These are phyloP conservation scores for Ganoderma resinaceum DNA, from an alignment of 1,284 basidiomycete species.

Conservation along the genomic window DNA sequence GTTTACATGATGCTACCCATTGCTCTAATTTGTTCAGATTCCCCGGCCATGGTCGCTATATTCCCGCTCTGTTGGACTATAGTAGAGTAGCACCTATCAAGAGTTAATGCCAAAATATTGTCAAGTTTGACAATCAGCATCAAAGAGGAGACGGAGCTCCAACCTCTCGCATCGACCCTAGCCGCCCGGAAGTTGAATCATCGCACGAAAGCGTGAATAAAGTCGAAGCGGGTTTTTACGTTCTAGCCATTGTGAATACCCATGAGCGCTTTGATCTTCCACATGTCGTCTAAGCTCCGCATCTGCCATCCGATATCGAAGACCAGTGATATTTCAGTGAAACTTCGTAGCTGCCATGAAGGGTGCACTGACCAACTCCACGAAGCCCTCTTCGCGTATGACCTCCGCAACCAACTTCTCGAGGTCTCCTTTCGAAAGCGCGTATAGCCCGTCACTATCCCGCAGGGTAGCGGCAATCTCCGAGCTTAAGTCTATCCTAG, in stretches of 20 bases:
- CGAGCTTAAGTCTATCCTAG: not conserved
- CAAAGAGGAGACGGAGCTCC: too few relatives aligned
- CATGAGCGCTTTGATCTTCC: constrained; percentile 28
- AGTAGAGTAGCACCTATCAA: too few relatives aligned
- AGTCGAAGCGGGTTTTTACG: too few relatives aligned
- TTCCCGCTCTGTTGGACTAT: too few relatives aligned
- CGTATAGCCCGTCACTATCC: constrained; percentile 33
- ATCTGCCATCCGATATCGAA: constrained; percentile 18
- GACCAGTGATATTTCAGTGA: not conserved
- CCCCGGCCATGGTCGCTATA: too few relatives aligned
- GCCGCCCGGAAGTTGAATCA: too few relatives aligned
- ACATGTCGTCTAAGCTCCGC: constrained; percentile 29
- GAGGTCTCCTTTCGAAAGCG: constrained; percentile 38
- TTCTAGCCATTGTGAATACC: constrained; percentile 4
- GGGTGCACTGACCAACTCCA: constrained; percentile 35
- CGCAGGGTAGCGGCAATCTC: constrained; percentile 23
- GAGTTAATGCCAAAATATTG: too few relatives aligned
- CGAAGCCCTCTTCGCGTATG: constrained; percentile 43
- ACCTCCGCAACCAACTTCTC: constrained; percentile 41
- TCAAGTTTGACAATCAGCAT: too few relatives aligned
- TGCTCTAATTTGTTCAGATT: not conserved
- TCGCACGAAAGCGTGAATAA: too few relatives aligned
- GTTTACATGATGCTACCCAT: not conserved
- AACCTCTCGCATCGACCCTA: too few relatives aligned
- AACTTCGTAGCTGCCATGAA: not conserved